These are phyloP conservation scores for Nicotiana tabacum DNA, from an alignment of 257 asterid species.

Conservation along the genomic window DNA sequence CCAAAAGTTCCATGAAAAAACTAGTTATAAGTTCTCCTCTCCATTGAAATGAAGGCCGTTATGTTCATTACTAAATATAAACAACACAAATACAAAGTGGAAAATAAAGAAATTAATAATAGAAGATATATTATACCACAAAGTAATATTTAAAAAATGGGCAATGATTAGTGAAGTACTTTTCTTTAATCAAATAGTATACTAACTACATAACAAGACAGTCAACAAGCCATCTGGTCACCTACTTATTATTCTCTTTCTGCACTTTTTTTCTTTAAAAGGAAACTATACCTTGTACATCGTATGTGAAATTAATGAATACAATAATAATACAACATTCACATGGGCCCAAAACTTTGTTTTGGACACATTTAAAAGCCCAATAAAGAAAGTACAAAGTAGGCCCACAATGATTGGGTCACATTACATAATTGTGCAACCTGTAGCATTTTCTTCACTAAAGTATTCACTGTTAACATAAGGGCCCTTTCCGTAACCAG, in stretches of 20 bases:
- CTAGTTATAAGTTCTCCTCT: too few species aligned
- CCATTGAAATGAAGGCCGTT: too few species aligned
- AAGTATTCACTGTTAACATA: slow-evolving; percentile 37
- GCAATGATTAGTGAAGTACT: background rate
- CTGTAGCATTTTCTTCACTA: slow-evolving; percentile 46
- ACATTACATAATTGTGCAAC: slow-evolving; percentile 50
- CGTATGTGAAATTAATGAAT: background rate
- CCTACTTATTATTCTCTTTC: slow-evolving; percentile 2
- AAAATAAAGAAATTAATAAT: background rate
- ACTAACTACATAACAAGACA: background rate
- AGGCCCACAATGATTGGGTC: slow-evolving; percentile 1
- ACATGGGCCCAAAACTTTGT: background rate
- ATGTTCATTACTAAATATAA: too few species aligned
- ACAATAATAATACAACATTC: background rate
- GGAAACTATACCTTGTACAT: background rate
- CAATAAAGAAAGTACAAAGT: background rate
- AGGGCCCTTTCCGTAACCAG: slow-evolving; percentile 23
- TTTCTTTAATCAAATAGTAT: background rate
- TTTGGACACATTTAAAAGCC: background rate
- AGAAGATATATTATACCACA: background rate
- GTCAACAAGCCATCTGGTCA: background rate
- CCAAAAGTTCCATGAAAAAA: too few species aligned
- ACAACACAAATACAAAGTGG: background rate
- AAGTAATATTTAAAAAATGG: background rate
- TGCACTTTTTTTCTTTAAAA: background rate